phyloP scores from a whole-genome alignment of 2,329 filamentous ascomycete genomes.

The Ramichloridium luteum region DNA sequence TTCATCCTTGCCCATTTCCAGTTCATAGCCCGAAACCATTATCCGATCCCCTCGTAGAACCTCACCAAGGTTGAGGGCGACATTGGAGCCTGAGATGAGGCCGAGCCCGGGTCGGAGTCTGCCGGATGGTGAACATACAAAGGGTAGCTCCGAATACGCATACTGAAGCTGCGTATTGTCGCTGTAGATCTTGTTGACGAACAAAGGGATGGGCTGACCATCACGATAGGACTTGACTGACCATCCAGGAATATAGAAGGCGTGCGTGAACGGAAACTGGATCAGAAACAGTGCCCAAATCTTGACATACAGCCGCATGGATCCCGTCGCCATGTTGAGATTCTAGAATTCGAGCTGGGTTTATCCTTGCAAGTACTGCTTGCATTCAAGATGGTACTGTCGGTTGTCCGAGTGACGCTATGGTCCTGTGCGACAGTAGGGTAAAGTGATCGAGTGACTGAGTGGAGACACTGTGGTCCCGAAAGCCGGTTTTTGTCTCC shows the following conservation, averaged over 20 bases:
- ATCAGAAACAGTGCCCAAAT: constrained; percentile 40
- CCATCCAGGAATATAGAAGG: constrained; percentile 82
- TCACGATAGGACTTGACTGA: constrained; percentile 70
- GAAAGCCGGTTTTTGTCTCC: too few species aligned
- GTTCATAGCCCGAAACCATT: constrained; percentile 68
- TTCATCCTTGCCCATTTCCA: constrained; percentile 64
- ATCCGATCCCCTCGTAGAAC: constrained; percentile 80
- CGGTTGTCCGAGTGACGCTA: too few species aligned
- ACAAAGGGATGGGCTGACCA: constrained; percentile 65
- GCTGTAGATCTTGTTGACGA: constrained; percentile 85
- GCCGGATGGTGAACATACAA: constrained; percentile 70
- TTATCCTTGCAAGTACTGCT: too few species aligned
- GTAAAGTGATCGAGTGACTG: too few species aligned
- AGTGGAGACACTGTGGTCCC: too few species aligned
- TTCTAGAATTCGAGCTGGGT: too few species aligned
- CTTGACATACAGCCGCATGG: too few species aligned
- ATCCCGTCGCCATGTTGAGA: too few species aligned
- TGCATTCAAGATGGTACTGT: too few species aligned
- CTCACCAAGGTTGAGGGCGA: constrained; percentile 75
- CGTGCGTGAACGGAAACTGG: constrained; percentile 41
- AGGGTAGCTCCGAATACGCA: constrained; percentile 79
- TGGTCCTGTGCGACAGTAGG: too few species aligned
- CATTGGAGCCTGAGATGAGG: constrained; percentile 61
- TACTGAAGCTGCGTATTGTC: constrained; percentile 84
- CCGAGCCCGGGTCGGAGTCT: constrained; percentile 51